These are phyloP conservation scores for Gymnopus androsaceus DNA, from an alignment of 1,284 basidiomycete species.

Conservation along the genomic window DNA sequence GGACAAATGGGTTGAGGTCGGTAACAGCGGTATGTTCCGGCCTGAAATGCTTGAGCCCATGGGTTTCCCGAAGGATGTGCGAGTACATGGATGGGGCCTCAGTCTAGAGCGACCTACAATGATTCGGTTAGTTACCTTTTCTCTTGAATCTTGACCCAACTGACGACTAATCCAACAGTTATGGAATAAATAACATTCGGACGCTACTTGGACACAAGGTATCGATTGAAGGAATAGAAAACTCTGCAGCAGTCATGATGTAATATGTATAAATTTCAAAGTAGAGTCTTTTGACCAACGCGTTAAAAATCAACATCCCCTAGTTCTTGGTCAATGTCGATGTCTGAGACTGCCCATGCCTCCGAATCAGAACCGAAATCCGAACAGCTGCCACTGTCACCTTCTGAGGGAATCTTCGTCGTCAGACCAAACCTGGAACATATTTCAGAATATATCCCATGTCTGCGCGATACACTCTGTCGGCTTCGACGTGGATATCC, in stretches of 20 bases:
- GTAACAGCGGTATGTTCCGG: conserved; percentile 98
- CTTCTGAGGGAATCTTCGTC: too few relatives aligned
- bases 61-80: conserved; percentile 96
- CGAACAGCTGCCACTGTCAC: too few relatives aligned
- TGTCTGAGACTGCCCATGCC: too few relatives aligned
- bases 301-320: too few relatives aligned
- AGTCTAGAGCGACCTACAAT: conserved; percentile 97
- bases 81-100: conserved; percentile 97
- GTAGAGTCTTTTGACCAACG: background rate
- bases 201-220: conserved; percentile 98
- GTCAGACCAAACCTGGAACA: too few relatives aligned
- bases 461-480: too few relatives aligned
- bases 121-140: conserved; percentile 74
- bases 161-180: conserved; percentile 42
- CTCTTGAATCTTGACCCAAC: background rate
- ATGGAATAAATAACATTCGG: conserved; percentile 93
- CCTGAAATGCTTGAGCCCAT: conserved; percentile 99
- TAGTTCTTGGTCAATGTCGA: too few relatives aligned
- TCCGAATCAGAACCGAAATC: too few relatives aligned
- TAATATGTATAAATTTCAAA: too few relatives aligned
- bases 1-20: conserved; percentile 95
- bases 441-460: too few relatives aligned
- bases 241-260: conserved; percentile 88
- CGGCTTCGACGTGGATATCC: too few relatives aligned
- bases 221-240: conserved; percentile 86